Percentiles rank a stretch among this genome's conserved stretches.
phyloP scores from a whole-genome alignment of 768 basidiomycete species.

The Russula sp. region DNA sequence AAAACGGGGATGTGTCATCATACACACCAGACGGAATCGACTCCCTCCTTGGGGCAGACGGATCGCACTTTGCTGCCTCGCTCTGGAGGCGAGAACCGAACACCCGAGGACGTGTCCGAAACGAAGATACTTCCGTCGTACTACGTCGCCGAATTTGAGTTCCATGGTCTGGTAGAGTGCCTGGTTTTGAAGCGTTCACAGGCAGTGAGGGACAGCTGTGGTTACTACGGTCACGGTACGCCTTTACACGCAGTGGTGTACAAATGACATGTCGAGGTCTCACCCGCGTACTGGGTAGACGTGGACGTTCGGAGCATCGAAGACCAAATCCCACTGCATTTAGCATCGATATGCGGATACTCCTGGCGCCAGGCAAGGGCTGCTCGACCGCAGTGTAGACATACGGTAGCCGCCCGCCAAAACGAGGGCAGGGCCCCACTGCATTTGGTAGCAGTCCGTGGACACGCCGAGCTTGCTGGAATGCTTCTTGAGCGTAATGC shows the following conservation, averaged over 20 bases:
- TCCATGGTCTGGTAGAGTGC: neutral
- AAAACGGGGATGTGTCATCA: no score
- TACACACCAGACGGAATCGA: no score
- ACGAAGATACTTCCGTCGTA: neutral
- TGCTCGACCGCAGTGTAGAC: no score
- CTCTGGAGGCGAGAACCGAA: no score
- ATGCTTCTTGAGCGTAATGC: neutral
- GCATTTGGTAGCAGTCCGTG: neutral
- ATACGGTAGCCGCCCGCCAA: neutral
- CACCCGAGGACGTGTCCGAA: no score
- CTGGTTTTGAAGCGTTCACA: neutral
- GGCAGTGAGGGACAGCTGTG: neutral
- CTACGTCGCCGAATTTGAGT: neutral
- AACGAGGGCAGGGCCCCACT: neutral
- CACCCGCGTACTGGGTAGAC: neutral
- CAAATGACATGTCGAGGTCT: neutral
- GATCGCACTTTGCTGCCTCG: no score
- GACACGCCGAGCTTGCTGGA: neutral
- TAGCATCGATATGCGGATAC: neutral
- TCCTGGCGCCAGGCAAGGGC: no score
- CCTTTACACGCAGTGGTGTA: neutral
- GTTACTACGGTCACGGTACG: neutral
- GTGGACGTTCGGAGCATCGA: neutral
- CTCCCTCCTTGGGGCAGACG: no score
- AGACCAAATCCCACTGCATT: neutral